phyloP scores from a whole-genome alignment of 2,329 filamentous ascomycete genomes.

The Neurospora crassa region DNA sequence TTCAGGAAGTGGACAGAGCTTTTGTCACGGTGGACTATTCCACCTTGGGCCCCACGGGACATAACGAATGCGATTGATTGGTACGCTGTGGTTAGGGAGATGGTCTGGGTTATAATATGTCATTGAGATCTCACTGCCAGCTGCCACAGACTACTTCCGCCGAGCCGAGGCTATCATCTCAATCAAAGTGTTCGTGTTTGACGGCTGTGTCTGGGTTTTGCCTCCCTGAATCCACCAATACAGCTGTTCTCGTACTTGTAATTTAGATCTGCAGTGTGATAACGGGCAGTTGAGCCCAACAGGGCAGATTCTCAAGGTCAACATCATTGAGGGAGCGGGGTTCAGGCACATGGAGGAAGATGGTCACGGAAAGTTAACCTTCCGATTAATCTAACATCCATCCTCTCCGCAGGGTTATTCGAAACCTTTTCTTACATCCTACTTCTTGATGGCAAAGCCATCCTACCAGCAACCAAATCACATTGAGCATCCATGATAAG shows the following conservation, averaged over 20 bases:
- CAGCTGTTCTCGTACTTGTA: neutral
- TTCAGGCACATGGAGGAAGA: neutral
- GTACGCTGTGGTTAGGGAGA: neutral
- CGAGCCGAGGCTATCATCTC: neutral
- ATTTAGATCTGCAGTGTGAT: neutral
- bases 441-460: neutral
- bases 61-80: slow-evolving; percentile 18
- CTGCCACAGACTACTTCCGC: neutral
- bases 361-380: neutral
- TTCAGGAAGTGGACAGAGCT: slow-evolving; percentile 29
- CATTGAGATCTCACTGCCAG: neutral
- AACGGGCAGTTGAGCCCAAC: neutral
- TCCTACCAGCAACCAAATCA: neutral
- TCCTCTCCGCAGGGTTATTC: neutral
- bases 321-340: neutral
- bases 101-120: neutral
- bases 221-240: neutral
- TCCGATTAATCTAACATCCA: neutral
- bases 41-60: slow-evolving; percentile 41
- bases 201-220: neutral
- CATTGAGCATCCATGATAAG: neutral
- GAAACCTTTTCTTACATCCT: neutral
- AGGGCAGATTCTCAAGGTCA: neutral
- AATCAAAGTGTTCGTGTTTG: neutral
- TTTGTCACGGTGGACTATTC: slow-evolving; percentile 41